phyloP scores from a whole-genome alignment of 2,329 filamentous ascomycete species.

The Penicillium sp. region DNA sequence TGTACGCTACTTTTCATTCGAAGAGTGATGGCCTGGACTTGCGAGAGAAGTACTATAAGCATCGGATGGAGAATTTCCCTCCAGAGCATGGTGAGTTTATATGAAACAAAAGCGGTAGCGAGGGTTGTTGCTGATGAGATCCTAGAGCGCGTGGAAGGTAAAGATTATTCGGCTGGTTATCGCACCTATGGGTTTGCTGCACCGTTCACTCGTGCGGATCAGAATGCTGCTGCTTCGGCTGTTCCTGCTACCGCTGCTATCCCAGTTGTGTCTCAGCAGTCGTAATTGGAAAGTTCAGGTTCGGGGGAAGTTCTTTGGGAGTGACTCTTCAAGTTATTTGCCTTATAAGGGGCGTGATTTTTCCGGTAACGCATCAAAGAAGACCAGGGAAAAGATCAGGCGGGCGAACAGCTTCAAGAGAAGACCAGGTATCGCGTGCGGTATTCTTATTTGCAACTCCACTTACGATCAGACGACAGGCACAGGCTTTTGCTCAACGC shows the following conservation, averaged over 20 bases:
- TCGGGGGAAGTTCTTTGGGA: not conserved
- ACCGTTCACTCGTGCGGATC: slow-evolving; percentile 17
- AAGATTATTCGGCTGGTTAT: slow-evolving; percentile 23
- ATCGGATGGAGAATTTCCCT: slow-evolving; percentile 25
- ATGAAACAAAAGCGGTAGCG: not conserved
- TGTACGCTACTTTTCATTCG: slow-evolving; percentile 31
- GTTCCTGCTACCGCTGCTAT: not conserved
- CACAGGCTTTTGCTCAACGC: too few species aligned
- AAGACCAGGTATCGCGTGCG: too few species aligned
- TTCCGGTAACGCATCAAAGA: too few species aligned
- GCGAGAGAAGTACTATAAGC: slow-evolving; percentile 25
- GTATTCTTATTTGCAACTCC: too few species aligned
- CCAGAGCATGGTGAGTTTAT: slow-evolving; percentile 24
- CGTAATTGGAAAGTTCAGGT: not conserved
- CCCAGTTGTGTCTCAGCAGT: not conserved
- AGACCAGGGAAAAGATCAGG: too few species aligned
- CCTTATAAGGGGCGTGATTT: too few species aligned
- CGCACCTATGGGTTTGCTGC: slow-evolving; percentile 26
- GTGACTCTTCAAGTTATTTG: not conserved
- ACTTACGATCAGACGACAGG: too few species aligned
- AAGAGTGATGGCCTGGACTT: slow-evolving; percentile 20
- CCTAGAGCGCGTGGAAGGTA: slow-evolving; percentile 21
- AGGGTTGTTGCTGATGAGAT: not conserved
- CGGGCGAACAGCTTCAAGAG: too few species aligned
- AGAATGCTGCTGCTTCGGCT: not conserved